Evolutionary conservation across 768 basidiomycete species (phyloP), one percentile per base, ranked within the genome.

Genomic region (Russula lepida): DNA sequence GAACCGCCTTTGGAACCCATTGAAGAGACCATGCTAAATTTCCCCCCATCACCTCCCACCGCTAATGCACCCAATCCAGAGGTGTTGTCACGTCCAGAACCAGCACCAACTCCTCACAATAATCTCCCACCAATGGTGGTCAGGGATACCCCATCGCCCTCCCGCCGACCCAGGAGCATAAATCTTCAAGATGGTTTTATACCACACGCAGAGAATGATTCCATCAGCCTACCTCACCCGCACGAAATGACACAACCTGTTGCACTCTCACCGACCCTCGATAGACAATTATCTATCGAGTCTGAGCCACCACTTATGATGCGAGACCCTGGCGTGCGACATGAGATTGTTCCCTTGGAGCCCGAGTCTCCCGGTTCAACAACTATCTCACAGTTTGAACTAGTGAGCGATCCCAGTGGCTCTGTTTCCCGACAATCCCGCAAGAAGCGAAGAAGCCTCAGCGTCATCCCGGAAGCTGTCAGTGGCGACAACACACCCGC

Each of bases 371-470:
- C 60, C 6, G 64, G 54, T 23, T 66, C 66, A 32, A 66, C 66
- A 6, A 66, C 64, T 30, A 66, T 66, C 44, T 66, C 66, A 8
- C 64, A 66, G 32, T 66, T 66, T 21, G 66, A 66, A 35, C 23
- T 66, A 3, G 66, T 66, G 9, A 66, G 64, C 43, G 60, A 66
- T 4, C 66, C 66, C 15, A 56, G 49, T 39, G 54, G 44, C 11
- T 41, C 66, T 32, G 13, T 37, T 25, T 53, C 46, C 30, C 64
- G 64, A 25, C 59, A 44, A 15, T 66, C 66, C n/a, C 64, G 56
- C 21, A 52, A 19, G 52, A 61, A 50, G 25, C 32, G 54, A 27
- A 50, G 48, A 13, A 62, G 60, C 37, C 64, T 66, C 35, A 61
- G 59, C 39, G 54, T 53, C 28, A 66, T 66, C 23, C 60, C 60